Evolutionary conservation across 2,329 filamentous ascomycete species (phyloP).

Genomic region (Exophiala oligosperma): DNA sequence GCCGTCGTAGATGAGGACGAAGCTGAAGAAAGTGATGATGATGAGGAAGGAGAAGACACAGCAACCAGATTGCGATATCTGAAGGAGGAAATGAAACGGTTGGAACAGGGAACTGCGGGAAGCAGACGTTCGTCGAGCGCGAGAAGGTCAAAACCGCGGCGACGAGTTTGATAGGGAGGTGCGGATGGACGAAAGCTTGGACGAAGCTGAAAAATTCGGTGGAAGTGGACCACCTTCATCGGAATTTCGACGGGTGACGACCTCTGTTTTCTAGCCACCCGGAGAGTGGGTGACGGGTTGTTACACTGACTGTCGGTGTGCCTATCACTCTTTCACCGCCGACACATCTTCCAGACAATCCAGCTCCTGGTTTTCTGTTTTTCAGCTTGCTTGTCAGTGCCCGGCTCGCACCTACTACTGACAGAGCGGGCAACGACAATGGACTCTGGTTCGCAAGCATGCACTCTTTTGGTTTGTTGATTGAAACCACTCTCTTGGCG

Average conservation of each 20-base stretch:
- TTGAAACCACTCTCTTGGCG: conserved; percentile 5
- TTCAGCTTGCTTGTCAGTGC: neutral
- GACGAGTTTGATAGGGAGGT: neutral
- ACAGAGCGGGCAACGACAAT: neutral
- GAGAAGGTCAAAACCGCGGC: conserved; percentile 1
- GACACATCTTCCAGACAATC: neutral
- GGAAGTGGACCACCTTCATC: conserved; percentile 3
- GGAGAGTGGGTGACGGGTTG: neutral
- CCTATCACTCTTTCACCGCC: neutral
- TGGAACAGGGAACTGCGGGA: conserved; percentile 1
- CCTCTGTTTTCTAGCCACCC: neutral
- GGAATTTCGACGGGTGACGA: neutral
- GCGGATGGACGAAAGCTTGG: neutral
- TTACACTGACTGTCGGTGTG: neutral
- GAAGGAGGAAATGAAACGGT: conserved; percentile 5
- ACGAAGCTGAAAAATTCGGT: neutral
- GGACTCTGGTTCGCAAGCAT: conserved; percentile 2
- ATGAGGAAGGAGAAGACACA: conserved; percentile 7
- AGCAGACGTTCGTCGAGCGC: conserved; percentile 5
- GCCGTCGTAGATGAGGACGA: conserved; percentile 1
- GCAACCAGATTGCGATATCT: conserved; percentile 5
- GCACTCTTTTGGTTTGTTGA: conserved; percentile 2
- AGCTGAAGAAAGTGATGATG: conserved; percentile 5
- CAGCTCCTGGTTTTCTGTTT: neutral
- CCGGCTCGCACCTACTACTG: neutral